phyloP scores from a whole-genome alignment of 2,329 filamentous ascomycete genomes.

The Calonectria pauciramosa region DNA sequence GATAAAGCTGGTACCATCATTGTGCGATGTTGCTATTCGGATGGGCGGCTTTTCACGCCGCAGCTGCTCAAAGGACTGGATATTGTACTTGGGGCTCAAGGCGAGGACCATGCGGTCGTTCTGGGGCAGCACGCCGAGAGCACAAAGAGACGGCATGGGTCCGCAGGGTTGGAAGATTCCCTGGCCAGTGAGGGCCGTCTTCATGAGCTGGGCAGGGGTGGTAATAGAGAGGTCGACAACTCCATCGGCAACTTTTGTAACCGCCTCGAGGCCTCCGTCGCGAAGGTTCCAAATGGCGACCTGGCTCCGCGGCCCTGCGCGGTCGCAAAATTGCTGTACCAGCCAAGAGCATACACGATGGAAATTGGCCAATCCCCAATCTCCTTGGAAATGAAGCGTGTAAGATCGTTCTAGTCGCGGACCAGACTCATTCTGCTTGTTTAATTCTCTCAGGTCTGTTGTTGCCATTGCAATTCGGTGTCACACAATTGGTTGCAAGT shows the following conservation, averaged over 20 bases:
- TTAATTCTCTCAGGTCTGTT: no score
- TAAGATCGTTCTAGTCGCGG: neutral
- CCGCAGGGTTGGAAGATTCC: neutral
- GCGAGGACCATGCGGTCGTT: conserved; percentile 4
- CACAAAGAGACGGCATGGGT: neutral
- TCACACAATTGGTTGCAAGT: no score
- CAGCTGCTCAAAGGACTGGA: neutral
- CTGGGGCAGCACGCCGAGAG: conserved; percentile 9
- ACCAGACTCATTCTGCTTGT: no score
- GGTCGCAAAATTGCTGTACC: conserved; percentile 13
- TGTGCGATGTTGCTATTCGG: neutral
- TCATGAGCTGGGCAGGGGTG: conserved; percentile 1
- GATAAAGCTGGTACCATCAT: conserved; percentile 15
- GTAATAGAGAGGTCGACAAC: neutral
- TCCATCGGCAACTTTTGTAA: neutral
- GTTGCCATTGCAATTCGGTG: no score
- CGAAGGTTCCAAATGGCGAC: conserved; percentile 2
- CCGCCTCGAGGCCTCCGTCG: neutral
- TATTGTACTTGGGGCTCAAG: neutral
- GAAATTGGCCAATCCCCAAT: conserved; percentile 7
- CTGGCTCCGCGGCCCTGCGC: conserved; percentile 3
- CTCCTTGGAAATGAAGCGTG: conserved; percentile 10
- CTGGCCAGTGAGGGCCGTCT: neutral
- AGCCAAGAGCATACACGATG: conserved; percentile 14
- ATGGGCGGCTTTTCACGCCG: neutral